phyloP scores from a whole-genome alignment of 495 filamentous ascomycete genomes.

The Penicillium roqueforti region DNA sequence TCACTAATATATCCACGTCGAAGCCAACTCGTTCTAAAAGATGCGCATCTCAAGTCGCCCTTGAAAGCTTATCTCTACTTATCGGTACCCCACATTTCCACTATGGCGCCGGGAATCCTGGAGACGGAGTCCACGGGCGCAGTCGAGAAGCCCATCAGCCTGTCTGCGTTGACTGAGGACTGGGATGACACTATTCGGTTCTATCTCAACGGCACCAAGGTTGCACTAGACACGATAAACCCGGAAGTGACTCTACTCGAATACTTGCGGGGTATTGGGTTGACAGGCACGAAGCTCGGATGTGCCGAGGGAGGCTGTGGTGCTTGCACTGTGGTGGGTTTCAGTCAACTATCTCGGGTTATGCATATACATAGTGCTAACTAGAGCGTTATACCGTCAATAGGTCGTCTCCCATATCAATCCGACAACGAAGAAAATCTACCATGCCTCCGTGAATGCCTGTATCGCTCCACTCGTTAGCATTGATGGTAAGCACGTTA shows the following conservation, averaged over 20 bases:
- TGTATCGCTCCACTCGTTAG: slow-evolving; percentile 89
- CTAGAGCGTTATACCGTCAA: neutral
- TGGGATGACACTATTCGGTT: slow-evolving; percentile 74
- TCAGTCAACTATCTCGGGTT: neutral
- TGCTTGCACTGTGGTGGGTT: slow-evolving; percentile 86
- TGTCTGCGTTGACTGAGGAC: slow-evolving; percentile 55
- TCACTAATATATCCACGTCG: slow-evolving; percentile 16
- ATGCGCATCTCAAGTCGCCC: slow-evolving; percentile 6
- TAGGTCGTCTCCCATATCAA: slow-evolving; percentile 86
- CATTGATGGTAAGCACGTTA: slow-evolving; percentile 96
- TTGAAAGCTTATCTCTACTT: slow-evolving; percentile 7
- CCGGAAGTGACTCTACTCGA: slow-evolving; percentile 91
- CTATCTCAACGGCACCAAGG: slow-evolving; percentile 93
- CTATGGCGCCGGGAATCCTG: slow-evolving; percentile 60
- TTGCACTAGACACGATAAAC: slow-evolving; percentile 75
- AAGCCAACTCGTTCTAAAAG: slow-evolving; percentile 17
- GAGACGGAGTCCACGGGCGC: slow-evolving; percentile 46
- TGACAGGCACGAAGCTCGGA: slow-evolving; percentile 71
- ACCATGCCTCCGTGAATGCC: slow-evolving; percentile 90
- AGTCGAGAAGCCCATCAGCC: slow-evolving; percentile 36
- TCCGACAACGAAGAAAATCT: slow-evolving; percentile 82
- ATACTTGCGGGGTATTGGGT: slow-evolving; percentile 83
- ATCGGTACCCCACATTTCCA: slow-evolving; percentile 4
- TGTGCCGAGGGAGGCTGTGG: slow-evolving; percentile 97
- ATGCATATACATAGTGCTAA: neutral